These are phyloP conservation scores for Beta corolliflora DNA, from an alignment of 179 eudicot species.

Conservation along the genomic window DNA sequence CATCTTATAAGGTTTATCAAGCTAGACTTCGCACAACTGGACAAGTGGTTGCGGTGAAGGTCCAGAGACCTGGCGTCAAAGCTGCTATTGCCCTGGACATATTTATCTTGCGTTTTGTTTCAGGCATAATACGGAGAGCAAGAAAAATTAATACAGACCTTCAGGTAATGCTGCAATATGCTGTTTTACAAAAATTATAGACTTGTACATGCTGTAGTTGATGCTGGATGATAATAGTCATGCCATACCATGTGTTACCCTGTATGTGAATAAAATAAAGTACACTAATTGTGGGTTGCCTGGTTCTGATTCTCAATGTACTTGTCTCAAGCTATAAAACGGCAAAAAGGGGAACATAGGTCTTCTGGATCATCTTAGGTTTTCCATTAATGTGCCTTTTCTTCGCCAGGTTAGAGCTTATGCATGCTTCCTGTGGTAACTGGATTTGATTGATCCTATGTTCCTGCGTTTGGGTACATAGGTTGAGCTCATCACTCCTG, in stretches of 20 bases:
- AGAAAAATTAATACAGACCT: slow-evolving; percentile 92
- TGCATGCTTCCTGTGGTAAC: too few relatives aligned
- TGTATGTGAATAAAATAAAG: not conserved
- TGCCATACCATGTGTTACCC: not conserved
- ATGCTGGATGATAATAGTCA: not conserved
- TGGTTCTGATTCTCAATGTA: too few relatives aligned
- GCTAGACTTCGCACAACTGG: slow-evolving; percentile 71
- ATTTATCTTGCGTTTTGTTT: slow-evolving; percentile 77
- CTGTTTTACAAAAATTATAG: slow-evolving; percentile 2
- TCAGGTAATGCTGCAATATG: slow-evolving; percentile 53
- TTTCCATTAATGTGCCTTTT: too few relatives aligned
- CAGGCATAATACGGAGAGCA: slow-evolving; percentile 69
- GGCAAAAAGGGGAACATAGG: too few relatives aligned
- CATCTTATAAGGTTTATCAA: slow-evolving; percentile 69
- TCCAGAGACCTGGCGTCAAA: slow-evolving; percentile 96
- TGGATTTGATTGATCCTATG: too few relatives aligned
- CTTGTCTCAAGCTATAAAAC: too few relatives aligned
- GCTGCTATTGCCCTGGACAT: slow-evolving; percentile 94
- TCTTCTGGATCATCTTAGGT: too few relatives aligned
- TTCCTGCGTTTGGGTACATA: too few relatives aligned
- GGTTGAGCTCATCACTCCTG: too few relatives aligned
- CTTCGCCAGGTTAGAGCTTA: too few relatives aligned
- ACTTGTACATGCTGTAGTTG: not conserved
- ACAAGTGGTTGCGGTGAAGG: slow-evolving; percentile 87
- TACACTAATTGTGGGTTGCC: too few relatives aligned